These are phyloP conservation scores for Berkeleyomyces basicola DNA, from an alignment of 2,329 filamentous ascomycete genomes.

Conservation along the genomic window DNA sequence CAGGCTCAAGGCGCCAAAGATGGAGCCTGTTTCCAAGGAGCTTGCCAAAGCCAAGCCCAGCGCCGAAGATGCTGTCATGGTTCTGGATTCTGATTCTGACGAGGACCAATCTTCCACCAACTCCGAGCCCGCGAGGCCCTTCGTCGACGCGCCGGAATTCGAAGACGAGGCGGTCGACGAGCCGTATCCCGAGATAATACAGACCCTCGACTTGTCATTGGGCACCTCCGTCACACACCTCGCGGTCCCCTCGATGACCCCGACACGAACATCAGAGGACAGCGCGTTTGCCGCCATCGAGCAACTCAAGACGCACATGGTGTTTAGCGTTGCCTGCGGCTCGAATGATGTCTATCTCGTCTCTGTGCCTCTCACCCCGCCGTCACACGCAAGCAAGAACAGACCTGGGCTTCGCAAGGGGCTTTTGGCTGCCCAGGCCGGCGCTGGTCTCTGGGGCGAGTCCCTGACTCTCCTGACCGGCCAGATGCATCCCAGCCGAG, in stretches of 20 bases:
- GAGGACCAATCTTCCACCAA: conserved; percentile 20
- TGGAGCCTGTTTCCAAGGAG: conserved; percentile 17
- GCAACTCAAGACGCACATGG: conserved; percentile 38
- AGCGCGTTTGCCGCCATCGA: conserved; percentile 30
- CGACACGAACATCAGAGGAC: conserved; percentile 30
- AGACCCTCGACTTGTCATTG: conserved; percentile 44
- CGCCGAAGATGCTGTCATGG: conserved; percentile 38
- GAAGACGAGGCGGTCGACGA: conserved; percentile 34
- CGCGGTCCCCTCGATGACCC: conserved; percentile 36
- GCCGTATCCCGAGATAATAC: conserved; percentile 37
- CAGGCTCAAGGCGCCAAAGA: conserved; percentile 33
- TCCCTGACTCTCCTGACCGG: conserved; percentile 36
- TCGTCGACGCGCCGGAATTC: conserved; percentile 40
- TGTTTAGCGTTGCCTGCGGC: conserved; percentile 44
- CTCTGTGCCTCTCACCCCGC: conserved; percentile 43
- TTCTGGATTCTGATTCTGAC: conserved; percentile 41
- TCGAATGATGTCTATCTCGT: conserved; percentile 40
- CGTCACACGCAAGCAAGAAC: conserved; percentile 41
- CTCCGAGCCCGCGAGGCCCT: conserved; percentile 17
- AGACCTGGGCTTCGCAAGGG: conserved; percentile 34
- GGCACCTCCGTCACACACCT: conserved; percentile 39
- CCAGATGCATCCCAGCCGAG: conserved; percentile 35
- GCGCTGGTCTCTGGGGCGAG: conserved; percentile 48
- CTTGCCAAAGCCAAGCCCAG: conserved; percentile 31
- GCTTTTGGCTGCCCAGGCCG: conserved; percentile 36